Evolutionary conservation across 352 stramenopile genomes (phyloP).

Genomic region (Globisporangium echinulatum): DNA sequence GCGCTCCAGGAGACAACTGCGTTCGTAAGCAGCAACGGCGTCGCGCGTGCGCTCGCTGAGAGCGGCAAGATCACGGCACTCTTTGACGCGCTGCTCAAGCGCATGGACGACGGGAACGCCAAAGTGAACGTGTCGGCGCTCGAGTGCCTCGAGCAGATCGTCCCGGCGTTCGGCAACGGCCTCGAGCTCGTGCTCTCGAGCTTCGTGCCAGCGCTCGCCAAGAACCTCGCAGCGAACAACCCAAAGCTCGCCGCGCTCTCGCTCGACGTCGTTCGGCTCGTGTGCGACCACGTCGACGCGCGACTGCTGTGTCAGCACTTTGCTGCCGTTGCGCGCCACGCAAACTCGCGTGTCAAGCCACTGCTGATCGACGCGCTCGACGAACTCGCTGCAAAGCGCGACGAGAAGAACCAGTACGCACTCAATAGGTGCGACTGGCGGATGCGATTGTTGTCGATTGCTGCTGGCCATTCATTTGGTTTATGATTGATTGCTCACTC

Average conservation of each 20-base stretch:
- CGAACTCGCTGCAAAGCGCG: slow-evolving; percentile 22
- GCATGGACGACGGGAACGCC: slow-evolving; percentile 69
- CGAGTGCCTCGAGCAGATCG: slow-evolving; percentile 46
- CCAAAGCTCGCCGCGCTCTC: slow-evolving; percentile 38
- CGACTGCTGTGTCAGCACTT: slow-evolving; percentile 56
- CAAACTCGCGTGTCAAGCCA: slow-evolving; percentile 58
- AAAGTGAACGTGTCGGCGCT: slow-evolving; percentile 63
- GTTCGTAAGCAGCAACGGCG: slow-evolving; percentile 24
- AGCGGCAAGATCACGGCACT: slow-evolving; percentile 45
- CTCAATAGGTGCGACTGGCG: slow-evolving; percentile 25
- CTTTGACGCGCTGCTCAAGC: slow-evolving; percentile 66
- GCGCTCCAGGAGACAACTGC: slow-evolving; percentile 33
- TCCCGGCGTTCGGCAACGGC: slow-evolving; percentile 36
- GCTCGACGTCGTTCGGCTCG: slow-evolving; percentile 28
- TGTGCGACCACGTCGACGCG: slow-evolving; percentile 41
- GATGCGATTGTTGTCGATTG: too few relatives aligned
- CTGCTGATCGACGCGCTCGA: slow-evolving; percentile 46
- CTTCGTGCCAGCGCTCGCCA: slow-evolving; percentile 47
- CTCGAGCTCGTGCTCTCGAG: slow-evolving; percentile 54
- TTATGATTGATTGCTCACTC: too few relatives aligned
- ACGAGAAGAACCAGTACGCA: slow-evolving; percentile 52
- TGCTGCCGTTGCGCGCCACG: slow-evolving; percentile 28
- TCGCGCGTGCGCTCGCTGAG: slow-evolving; percentile 17
- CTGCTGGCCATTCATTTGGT: too few relatives aligned
- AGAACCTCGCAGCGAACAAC: slow-evolving; percentile 54